phyloP scores from a whole-genome alignment of 768 basidiomycete genomes.

The Podaxis sp. region DNA sequence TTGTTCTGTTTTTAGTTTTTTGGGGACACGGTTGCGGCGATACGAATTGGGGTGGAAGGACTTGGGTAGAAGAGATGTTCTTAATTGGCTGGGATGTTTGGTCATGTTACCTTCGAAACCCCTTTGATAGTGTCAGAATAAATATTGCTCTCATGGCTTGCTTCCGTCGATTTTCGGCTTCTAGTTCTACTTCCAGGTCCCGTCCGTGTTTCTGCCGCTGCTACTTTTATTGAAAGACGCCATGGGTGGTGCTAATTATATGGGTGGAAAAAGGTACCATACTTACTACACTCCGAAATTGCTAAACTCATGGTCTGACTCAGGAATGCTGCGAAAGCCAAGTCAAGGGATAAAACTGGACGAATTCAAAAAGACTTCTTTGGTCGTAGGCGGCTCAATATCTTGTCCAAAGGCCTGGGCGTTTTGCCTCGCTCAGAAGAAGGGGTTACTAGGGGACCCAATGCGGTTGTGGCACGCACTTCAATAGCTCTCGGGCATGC shows the following conservation, averaged over 20 bases:
- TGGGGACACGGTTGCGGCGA: not conserved
- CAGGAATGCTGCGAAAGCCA: constrained; percentile 60
- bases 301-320: not conserved
- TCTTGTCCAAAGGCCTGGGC: constrained; percentile 44
- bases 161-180: not conserved
- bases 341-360: constrained; percentile 53
- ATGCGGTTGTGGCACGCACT: not conserved
- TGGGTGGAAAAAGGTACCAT: constrained; percentile 67
- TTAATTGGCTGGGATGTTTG: constrained; percentile 1
- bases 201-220: not conserved
- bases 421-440: constrained; percentile 15
- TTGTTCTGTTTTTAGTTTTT: not conserved
- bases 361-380: constrained; percentile 62
- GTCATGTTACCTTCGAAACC: constrained; percentile 4
- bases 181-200: not conserved
- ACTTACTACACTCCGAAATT: not conserved
- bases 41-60: not conserved
- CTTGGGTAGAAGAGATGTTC: not conserved
- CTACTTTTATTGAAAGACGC: not conserved
- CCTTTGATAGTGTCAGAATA: not conserved
- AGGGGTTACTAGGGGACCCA: constrained; percentile 8
- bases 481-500: constrained; percentile 33
- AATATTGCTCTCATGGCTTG: not conserved
- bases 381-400: constrained; percentile 55
- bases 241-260: constrained; percentile 74